Conservation (phyloP, 768 basidiomycete species). For the Calocybe indica region DNA sequence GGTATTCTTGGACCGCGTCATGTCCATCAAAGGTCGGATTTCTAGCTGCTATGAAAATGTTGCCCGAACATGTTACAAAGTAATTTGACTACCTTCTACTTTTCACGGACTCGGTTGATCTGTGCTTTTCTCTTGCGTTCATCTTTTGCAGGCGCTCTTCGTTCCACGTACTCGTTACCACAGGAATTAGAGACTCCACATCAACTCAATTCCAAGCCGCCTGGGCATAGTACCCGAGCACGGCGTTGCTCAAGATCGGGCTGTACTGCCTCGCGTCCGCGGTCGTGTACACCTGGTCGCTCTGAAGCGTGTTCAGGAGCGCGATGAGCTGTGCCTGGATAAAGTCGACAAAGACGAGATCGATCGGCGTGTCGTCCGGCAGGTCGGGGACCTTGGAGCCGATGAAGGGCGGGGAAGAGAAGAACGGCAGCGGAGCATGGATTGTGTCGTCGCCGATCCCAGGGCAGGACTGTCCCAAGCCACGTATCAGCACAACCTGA, state of each 20-base stretch:
- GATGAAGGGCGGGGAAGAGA: slow-evolving; percentile 51
- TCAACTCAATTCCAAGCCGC: slow-evolving; percentile 31
- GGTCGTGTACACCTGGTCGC: slow-evolving; percentile 37
- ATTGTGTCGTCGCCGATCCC: slow-evolving; percentile 69
- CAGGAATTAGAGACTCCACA: too few species aligned
- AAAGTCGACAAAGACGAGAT: slow-evolving; percentile 75
- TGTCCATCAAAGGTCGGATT: too few species aligned
- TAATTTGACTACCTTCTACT: too few species aligned
- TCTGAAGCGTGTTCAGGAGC: slow-evolving; percentile 54
- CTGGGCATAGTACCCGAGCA: slow-evolving; percentile 54
- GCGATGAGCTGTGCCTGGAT: slow-evolving; percentile 45
- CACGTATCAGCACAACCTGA: neutral
- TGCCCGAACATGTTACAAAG: too few species aligned
- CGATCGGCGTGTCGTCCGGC: slow-evolving; percentile 45
- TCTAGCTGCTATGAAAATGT: too few species aligned
- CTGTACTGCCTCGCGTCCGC: slow-evolving; percentile 54
- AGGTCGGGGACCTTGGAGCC: slow-evolving; percentile 48
- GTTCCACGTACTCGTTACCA: too few species aligned
- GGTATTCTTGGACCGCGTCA: too few species aligned
- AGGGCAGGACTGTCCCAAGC: slow-evolving; percentile 48
- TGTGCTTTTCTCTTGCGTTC: too few species aligned
- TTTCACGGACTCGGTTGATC: too few species aligned
- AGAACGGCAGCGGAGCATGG: slow-evolving; percentile 58
- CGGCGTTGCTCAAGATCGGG: slow-evolving; percentile 39
- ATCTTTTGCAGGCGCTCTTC: too few species aligned